Conservation (phyloP, 805 yeast species). For the Huiozyma naganishii region DNA sequence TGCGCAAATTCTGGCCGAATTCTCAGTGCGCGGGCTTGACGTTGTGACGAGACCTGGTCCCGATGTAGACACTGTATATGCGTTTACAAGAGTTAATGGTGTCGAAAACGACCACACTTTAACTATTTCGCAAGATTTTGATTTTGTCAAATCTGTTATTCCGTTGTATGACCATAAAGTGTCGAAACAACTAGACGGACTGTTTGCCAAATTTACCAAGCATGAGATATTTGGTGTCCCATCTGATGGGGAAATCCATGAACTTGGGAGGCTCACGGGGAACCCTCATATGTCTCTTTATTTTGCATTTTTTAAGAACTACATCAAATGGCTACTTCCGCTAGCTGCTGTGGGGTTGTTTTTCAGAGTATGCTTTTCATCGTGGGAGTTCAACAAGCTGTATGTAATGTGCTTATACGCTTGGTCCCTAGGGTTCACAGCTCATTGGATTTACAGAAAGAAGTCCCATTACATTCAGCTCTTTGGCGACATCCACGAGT, state of each 20-base stretch:
- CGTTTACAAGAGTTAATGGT: slow-evolving; percentile 14
- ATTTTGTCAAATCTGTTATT: slow-evolving; percentile 4
- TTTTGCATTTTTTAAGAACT: slow-evolving; percentile 56
- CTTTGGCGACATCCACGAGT: slow-evolving; percentile 27
- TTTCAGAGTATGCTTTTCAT: slow-evolving; percentile 19
- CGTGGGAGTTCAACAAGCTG: slow-evolving; percentile 36
- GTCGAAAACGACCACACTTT: slow-evolving; percentile 2
- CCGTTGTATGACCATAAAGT: slow-evolving; percentile 9
- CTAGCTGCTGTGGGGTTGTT: slow-evolving; percentile 50
- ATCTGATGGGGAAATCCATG: slow-evolving; percentile 29
- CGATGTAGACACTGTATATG: slow-evolving; percentile 12
- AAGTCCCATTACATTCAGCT: slow-evolving; percentile 17
- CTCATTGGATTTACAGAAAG: slow-evolving; percentile 44
- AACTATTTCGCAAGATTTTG: slow-evolving; percentile 3
- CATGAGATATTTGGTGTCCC: slow-evolving; percentile 3
- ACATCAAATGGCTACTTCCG: slow-evolving; percentile 44
- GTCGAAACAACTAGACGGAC: slow-evolving; percentile 2
- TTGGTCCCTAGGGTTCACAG: slow-evolving; percentile 54
- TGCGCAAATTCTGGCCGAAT: slow-evolving; percentile 16
- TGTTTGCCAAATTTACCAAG: neutral
- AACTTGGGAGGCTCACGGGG: slow-evolving; percentile 13
- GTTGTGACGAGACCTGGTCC: slow-evolving; percentile 20
- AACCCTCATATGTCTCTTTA: slow-evolving; percentile 47
- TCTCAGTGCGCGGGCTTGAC: slow-evolving; percentile 16
- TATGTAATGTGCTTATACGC: slow-evolving; percentile 47